These are phyloP conservation scores for Microdochium nivale DNA, from an alignment of 2,329 filamentous ascomycete genomes.

Conservation along the genomic window DNA sequence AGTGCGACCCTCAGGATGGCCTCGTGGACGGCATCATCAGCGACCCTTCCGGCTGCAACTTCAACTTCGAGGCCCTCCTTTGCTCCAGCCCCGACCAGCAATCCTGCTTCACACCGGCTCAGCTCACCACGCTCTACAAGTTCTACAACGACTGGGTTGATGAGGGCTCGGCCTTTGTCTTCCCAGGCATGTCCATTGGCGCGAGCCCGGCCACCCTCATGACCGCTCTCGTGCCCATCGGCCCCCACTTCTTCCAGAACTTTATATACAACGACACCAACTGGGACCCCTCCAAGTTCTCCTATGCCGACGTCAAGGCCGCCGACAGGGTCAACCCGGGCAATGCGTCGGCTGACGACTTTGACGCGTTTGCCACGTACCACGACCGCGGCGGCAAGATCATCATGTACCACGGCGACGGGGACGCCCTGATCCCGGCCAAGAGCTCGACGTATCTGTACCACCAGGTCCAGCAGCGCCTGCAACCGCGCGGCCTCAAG, in stretches of 20 bases:
- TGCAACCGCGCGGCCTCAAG: constrained; percentile 12
- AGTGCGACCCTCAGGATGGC: constrained; percentile 35
- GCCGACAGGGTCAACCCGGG: constrained; percentile 18
- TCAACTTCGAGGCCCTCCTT: constrained; percentile 26
- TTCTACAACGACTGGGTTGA: constrained; percentile 19
- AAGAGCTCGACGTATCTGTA: constrained; percentile 20
- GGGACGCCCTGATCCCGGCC: constrained; percentile 22
- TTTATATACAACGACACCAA: constrained; percentile 17
- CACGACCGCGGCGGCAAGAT: constrained; percentile 24
- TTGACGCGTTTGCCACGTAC: constrained; percentile 19
- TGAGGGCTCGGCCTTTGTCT: constrained; percentile 15
- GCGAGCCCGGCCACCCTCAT: constrained; percentile 11
- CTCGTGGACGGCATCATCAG: constrained; percentile 31
- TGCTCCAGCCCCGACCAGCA: constrained; percentile 15
- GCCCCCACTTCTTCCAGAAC: constrained; percentile 12
- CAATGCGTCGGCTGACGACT: constrained; percentile 13
- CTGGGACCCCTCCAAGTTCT: constrained; percentile 18
- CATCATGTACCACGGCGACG: constrained; percentile 25
- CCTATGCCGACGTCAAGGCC: constrained; percentile 14
- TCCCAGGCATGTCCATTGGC: constrained; percentile 15
- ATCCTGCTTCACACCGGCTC: constrained; percentile 28
- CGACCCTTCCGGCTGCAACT: constrained; percentile 29
- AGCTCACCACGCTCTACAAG: constrained; percentile 24
- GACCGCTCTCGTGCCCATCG: constrained; percentile 7
- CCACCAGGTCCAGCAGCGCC: constrained; percentile 16